Evolutionary conservation across 345 rosid species (phyloP), one percentile per base, ranked within the genome.

Genomic region (Sisymbrium altissimum): DNA sequence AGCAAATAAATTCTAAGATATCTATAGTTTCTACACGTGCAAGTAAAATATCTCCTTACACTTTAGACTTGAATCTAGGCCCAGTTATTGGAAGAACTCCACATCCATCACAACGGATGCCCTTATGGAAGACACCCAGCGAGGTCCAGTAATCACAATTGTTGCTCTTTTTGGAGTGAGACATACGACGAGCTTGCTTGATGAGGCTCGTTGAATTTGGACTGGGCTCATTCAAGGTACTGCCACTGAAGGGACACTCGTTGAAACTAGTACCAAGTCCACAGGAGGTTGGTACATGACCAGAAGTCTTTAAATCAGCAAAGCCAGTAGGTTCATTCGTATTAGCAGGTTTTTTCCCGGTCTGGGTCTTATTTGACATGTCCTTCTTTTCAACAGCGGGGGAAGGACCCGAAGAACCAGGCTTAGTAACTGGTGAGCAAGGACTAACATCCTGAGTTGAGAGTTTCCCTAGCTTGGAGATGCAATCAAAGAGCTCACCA

Each of bases 31-130:
- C 52, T 18, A 64, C 15, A 60, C 4, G 25, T 41, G 44, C 62
- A 21, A 64, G 27, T 36, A 21, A 3, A 50, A 41, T 23, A 55
- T 1, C 11, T 44, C 56, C 97, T 86, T 90, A 96, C 99, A 90
- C 90, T 84, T 81, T 90, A 5, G 99, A 96, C 80, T 88, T 92
- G 78, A 83, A 90, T 9, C 99, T 86, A 68, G 89, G 87, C 25
- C 99, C 99, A 32, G 86, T 84, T 30, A 96, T 96, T 14, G 99
- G 98, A 82, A 80, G 81, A 82, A 77, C 90, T 59, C 98, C 98
- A 80, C 99, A 96, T 13, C 87, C 91, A 72, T 90, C 99, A 73
- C 99, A 96, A 3, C 81, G 87, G 66, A 96, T 84, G 30, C 97
- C 98, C 72, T 52, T 89, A 77, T 96, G 99, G 74, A 92, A 88